These are phyloP conservation scores for Candida endomychidarum DNA, from an alignment of 805 yeast genomes.

Conservation along the genomic window DNA sequence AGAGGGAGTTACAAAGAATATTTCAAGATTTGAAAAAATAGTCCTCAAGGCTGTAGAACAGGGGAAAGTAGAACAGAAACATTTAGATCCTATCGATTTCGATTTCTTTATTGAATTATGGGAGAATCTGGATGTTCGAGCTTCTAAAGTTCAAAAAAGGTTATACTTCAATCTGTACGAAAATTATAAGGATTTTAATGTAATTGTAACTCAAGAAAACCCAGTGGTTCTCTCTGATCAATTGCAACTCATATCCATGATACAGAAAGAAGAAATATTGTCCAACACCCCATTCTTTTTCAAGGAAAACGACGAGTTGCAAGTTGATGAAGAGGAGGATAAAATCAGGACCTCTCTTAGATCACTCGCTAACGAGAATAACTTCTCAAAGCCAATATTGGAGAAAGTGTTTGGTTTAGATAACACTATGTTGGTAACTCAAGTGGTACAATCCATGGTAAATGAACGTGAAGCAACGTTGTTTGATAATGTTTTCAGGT, in stretches of 20 bases:
- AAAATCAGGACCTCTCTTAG: conserved; percentile 44
- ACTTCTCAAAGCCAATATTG: conserved; percentile 48
- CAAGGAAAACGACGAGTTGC: conserved; percentile 10
- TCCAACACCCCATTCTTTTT: conserved; percentile 44
- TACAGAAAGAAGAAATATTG: conserved; percentile 63
- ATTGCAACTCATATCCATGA: conserved; percentile 60
- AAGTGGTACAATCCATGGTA: conserved; percentile 52
- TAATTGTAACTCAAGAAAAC: conserved; percentile 12
- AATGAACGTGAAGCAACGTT: conserved; percentile 56
- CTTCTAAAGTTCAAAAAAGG: conserved; percentile 25
- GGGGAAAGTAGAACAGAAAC: conserved; percentile 49
- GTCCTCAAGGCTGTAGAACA: conserved; percentile 58
- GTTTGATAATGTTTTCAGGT: conserved; percentile 16
- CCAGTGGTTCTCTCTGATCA: conserved; percentile 37
- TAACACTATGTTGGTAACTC: conserved; percentile 46
- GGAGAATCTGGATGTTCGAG: conserved; percentile 52
- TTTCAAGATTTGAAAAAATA: conserved; percentile 67
- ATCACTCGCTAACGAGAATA: conserved; percentile 52
- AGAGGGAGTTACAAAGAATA: conserved; percentile 55
- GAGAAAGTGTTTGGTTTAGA: conserved; percentile 44
- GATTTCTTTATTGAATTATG: conserved; percentile 59
- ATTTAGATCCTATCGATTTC: conserved; percentile 51
- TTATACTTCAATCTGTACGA: conserved; percentile 44
- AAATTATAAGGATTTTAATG: conserved; percentile 47
- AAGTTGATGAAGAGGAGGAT: conserved; percentile 22